Evolutionary conservation across 2,329 filamentous ascomycete genomes (phyloP).

Genomic region (Dactylellina sp.): DNA sequence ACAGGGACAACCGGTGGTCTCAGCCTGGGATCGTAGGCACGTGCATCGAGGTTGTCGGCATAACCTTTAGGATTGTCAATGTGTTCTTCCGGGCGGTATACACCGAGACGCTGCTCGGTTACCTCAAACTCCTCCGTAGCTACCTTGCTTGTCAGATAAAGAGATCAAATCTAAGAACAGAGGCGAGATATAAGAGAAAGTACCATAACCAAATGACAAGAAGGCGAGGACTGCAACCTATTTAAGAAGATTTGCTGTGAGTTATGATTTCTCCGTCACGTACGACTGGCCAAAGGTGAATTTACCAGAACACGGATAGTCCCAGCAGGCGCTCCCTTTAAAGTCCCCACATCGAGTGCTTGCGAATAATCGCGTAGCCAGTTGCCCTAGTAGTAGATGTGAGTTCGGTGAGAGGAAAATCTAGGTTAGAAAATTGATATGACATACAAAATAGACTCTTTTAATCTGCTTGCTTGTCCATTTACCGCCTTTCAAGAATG

Average conservation of each 20-base stretch:
- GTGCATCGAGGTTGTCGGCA: slow-evolving; percentile 85
- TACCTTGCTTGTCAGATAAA: slow-evolving; percentile 43
- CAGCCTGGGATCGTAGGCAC: slow-evolving; percentile 82
- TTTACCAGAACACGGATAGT: slow-evolving; percentile 81
- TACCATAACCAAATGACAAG: slow-evolving; percentile 82
- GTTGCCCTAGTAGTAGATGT: slow-evolving; percentile 69
- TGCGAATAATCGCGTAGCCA: slow-evolving; percentile 89
- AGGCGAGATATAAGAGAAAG: slow-evolving; percentile 34
- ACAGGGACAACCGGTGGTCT: slow-evolving; percentile 79
- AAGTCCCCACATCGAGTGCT: slow-evolving; percentile 81
- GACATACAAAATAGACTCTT: slow-evolving; percentile 69
- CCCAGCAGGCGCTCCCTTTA: slow-evolving; percentile 81
- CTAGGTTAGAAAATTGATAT: neutral
- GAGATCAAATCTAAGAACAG: neutral
- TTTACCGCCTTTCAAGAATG: slow-evolving; percentile 83
- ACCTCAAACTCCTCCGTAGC: slow-evolving; percentile 89
- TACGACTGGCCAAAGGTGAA: slow-evolving; percentile 63
- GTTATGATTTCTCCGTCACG: neutral
- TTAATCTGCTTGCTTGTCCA: slow-evolving; percentile 84
- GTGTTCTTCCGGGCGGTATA: slow-evolving; percentile 81
- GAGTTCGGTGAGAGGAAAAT: neutral
- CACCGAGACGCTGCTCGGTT: slow-evolving; percentile 80
- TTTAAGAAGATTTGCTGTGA: slow-evolving; percentile 38
- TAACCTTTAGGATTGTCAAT: slow-evolving; percentile 83
- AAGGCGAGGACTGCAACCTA: slow-evolving; percentile 83